These are phyloP conservation scores for Diaporthe ampelina DNA, from an alignment of 2,329 filamentous ascomycete genomes.

Conservation along the genomic window DNA sequence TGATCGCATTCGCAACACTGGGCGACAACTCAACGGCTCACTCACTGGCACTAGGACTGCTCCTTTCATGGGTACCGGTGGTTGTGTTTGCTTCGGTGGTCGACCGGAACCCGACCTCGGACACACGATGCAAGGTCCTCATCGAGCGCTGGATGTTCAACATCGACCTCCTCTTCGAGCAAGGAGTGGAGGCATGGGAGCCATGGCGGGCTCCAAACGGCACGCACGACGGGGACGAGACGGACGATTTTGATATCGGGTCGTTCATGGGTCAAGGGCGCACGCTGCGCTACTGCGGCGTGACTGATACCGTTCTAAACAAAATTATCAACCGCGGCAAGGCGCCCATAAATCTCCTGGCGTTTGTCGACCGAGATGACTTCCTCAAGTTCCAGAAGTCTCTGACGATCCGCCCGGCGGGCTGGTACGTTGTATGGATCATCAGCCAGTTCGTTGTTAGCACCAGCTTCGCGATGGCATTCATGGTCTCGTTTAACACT, in stretches of 20 bases:
- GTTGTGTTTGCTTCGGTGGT: conserved; percentile 11
- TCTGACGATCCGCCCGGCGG: conserved; percentile 2
- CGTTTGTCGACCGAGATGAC: not conserved
- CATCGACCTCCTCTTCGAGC: conserved; percentile 6
- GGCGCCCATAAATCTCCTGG: not conserved
- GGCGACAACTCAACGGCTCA: conserved; percentile 5
- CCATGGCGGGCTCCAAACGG: conserved; percentile 5
- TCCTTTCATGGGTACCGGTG: not conserved
- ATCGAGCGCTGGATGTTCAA: conserved; percentile 22
- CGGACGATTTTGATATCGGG: not conserved
- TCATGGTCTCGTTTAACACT: conserved; percentile 22
- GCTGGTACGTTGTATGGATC: conserved; percentile 5
- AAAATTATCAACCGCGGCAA: conserved; percentile 2
- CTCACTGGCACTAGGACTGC: not conserved
- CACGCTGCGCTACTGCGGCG: conserved; percentile 8
- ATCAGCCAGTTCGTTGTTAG: conserved; percentile 3
- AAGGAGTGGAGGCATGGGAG: not conserved
- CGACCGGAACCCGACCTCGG: conserved; percentile 2
- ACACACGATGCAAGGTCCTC: not conserved
- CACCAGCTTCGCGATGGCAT: conserved; percentile 19
- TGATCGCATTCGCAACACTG: conserved; percentile 1
- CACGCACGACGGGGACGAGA: conserved; percentile 2
- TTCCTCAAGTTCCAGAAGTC: not conserved
- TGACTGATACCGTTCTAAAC: conserved; percentile 4
- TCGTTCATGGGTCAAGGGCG: conserved; percentile 2